Evolutionary conservation across 2,329 filamentous ascomycete species (phyloP).

Genomic region (Botrytis pseudocinerea): DNA sequence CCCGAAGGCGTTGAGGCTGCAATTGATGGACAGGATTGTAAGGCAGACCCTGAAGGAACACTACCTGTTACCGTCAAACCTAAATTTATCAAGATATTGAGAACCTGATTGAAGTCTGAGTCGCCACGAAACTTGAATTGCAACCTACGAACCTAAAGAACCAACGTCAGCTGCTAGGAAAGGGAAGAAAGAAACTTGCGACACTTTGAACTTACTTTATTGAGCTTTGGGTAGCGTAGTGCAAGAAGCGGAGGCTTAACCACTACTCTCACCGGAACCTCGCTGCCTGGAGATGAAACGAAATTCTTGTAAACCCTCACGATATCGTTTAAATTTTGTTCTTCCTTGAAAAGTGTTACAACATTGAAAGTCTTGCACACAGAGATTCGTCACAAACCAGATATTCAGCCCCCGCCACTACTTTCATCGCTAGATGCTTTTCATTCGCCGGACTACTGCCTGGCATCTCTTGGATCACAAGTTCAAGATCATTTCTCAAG

Average conservation of each 20-base stretch:
- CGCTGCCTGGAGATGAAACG: slow-evolving; percentile 28
- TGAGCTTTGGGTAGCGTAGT: slow-evolving; percentile 40
- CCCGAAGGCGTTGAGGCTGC: background rate
- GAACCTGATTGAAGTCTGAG: slow-evolving; percentile 40
- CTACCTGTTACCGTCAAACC: slow-evolving; percentile 40
- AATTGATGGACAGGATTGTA: slow-evolving; percentile 13
- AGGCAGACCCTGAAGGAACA: slow-evolving; percentile 15
- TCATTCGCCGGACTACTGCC: slow-evolving; percentile 29
- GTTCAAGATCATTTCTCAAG: slow-evolving; percentile 34
- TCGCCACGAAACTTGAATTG: slow-evolving; percentile 47
- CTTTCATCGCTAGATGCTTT: slow-evolving; percentile 39
- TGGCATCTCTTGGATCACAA: slow-evolving; percentile 34
- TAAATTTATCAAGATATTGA: slow-evolving; percentile 38
- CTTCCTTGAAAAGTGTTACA: slow-evolving; percentile 34
- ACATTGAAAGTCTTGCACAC: background rate
- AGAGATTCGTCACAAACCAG: slow-evolving; percentile 42
- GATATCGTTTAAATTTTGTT: slow-evolving; percentile 37
- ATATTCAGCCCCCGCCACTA: slow-evolving; percentile 45
- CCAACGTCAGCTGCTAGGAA: background rate
- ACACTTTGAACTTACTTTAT: slow-evolving; percentile 31
- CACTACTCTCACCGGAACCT: slow-evolving; percentile 40
- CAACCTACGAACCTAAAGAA: slow-evolving; percentile 45
- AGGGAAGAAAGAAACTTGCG: background rate
- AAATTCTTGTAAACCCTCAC: slow-evolving; percentile 28
- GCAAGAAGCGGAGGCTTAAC: slow-evolving; percentile 41